Evolutionary conservation across 2,329 filamentous ascomycete genomes (phyloP).

Genomic region (Diaporthe ampelina): DNA sequence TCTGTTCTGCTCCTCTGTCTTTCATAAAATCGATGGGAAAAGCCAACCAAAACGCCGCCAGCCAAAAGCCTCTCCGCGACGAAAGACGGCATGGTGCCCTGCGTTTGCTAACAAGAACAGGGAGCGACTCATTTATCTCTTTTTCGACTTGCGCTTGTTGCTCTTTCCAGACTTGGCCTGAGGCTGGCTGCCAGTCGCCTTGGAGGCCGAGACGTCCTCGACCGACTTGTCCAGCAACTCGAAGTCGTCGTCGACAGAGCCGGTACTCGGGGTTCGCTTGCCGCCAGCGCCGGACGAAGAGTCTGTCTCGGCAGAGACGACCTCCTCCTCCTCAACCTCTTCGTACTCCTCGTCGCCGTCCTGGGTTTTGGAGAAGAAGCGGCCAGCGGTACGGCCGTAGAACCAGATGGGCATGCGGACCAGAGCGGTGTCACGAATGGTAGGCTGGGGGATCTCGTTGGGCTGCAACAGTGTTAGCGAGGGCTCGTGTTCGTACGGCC

Average conservation of each 20-base stretch:
- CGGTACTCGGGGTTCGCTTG: conserved; percentile 68
- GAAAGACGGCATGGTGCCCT: conserved; percentile 4
- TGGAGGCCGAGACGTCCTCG: conserved; percentile 65
- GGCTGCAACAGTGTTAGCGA: conserved; percentile 62
- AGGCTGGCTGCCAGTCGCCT: conserved; percentile 60
- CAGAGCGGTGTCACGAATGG: conserved; percentile 85
- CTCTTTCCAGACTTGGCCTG: conserved; percentile 54
- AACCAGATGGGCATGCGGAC: conserved; percentile 82
- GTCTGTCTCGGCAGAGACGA: conserved; percentile 56
- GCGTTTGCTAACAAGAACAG: conserved; percentile 12
- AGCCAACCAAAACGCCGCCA: conserved; percentile 32
- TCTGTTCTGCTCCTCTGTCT: background rate
- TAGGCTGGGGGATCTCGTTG: conserved; percentile 83
- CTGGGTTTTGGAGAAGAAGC: conserved; percentile 57
- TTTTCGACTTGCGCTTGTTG: conserved; percentile 62
- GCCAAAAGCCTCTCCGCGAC: conserved; percentile 11
- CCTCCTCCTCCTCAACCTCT: conserved; percentile 54
- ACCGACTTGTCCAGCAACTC: conserved; percentile 74
- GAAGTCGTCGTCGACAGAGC: conserved; percentile 72
- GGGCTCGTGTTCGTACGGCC: background rate
- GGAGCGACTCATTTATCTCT: conserved; percentile 56
- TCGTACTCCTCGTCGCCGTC: conserved; percentile 52
- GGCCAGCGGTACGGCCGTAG: conserved; percentile 70
- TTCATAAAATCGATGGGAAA: conserved; percentile 14
- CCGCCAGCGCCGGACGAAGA: conserved; percentile 60